Percentiles rank a stretch among this genome's conserved stretches.
Evolutionary conservation across 2,329 filamentous ascomycete species (phyloP).

Genomic region (Penicillium crustosum): DNA sequence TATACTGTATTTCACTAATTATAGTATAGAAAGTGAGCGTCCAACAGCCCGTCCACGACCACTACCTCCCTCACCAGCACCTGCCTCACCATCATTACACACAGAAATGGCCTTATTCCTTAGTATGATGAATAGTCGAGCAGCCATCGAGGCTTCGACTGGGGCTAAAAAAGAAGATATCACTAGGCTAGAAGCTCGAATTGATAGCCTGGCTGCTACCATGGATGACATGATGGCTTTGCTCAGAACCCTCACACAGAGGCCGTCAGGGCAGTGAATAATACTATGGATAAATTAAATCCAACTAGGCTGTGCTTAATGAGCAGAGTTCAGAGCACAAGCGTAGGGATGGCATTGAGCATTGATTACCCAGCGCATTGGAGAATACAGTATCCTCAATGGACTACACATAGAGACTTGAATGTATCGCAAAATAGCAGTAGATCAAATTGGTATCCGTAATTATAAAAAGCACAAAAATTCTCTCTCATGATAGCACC

Average conservation of each 20-base stretch:
- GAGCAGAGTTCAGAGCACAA: no score
- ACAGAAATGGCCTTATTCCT: neutral
- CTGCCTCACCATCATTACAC: neutral
- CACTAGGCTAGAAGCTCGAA: neutral
- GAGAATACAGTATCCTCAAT: no score
- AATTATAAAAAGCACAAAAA: neutral
- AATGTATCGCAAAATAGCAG: neutral
- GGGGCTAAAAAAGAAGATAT: neutral
- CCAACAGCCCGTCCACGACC: neutral
- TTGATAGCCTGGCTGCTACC: neutral
- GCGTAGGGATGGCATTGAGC: no score
- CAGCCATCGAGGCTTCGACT: neutral
- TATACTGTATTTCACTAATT: neutral
- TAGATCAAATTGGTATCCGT: neutral
- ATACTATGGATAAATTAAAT: no score
- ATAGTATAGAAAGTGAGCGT: neutral
- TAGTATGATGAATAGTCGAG: neutral
- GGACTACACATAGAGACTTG: neutral
- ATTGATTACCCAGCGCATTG: no score
- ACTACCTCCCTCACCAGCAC: neutral
- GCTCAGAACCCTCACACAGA: neutral
- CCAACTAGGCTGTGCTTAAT: no score
- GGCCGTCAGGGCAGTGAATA: neutral
- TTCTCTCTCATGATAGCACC: conserved; percentile 27
- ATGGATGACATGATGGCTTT: neutral